Evolutionary conservation across 306 rosid species (phyloP).

Genomic region (Psophocarpus tetragonolobus): DNA sequence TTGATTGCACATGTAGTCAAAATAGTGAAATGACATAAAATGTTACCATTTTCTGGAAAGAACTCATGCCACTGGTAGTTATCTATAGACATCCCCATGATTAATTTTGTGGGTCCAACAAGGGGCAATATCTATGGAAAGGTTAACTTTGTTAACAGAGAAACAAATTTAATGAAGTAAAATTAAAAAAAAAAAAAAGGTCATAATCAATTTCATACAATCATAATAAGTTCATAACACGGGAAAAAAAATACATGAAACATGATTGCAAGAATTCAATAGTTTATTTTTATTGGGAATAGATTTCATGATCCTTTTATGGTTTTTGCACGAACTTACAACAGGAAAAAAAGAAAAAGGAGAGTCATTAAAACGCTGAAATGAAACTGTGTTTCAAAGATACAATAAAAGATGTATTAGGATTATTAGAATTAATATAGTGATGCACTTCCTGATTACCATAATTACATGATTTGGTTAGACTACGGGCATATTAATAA

Average conservation of each 20-base stretch:
- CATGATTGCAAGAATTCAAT: neutral
- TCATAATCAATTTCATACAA: neutral
- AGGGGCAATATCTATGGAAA: conserved; percentile 75
- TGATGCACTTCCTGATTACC: no score
- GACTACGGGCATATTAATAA: no score
- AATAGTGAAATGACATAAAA: conserved; percentile 19
- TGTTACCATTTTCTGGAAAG: conserved; percentile 79
- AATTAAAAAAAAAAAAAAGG: no score
- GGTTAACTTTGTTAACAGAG: conserved; percentile 29
- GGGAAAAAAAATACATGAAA: no score
- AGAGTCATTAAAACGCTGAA: neutral
- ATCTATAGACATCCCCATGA: conserved; percentile 64
- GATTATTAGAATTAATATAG: no score
- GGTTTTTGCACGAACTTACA: neutral
- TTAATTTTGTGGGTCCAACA: conserved; percentile 75
- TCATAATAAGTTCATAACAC: neutral
- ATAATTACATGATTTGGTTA: no score
- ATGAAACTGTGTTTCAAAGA: neutral
- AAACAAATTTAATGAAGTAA: neutral
- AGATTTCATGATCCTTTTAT: neutral
- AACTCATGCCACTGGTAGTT: conserved; percentile 92
- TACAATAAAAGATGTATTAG: neutral
- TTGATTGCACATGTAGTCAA: conserved; percentile 15
- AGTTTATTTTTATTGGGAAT: neutral
- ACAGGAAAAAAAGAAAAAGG: neutral